Evolutionary conservation across 805 yeast genomes (phyloP).

Genomic region (Candida ascalaphidarum): DNA sequence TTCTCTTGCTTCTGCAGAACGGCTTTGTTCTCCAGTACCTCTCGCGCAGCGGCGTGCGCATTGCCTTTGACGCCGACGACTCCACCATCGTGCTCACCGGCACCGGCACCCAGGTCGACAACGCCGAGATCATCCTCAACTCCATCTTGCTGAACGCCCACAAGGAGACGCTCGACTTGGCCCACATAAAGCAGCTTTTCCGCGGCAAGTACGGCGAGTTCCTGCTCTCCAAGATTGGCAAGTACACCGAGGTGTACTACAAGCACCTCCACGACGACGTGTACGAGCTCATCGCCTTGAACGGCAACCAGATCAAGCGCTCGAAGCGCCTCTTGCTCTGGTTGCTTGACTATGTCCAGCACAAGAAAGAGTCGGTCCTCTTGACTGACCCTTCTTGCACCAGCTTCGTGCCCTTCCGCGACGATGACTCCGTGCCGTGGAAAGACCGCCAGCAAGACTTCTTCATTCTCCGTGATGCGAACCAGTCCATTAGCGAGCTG

Average conservation of each 20-base stretch:
- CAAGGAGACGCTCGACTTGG: slow-evolving; percentile 23
- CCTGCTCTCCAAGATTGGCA: slow-evolving; percentile 16
- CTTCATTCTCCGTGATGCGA: slow-evolving; percentile 6
- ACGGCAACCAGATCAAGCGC: slow-evolving; percentile 18
- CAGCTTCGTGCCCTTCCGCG: slow-evolving; percentile 16
- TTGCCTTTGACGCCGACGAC: slow-evolving; percentile 22
- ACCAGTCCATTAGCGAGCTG: not conserved
- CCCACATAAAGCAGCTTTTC: slow-evolving; percentile 16
- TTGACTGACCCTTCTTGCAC: slow-evolving; percentile 7
- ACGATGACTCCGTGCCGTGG: slow-evolving; percentile 26
- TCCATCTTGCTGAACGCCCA: slow-evolving; percentile 18
- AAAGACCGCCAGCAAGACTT: slow-evolving; percentile 12
- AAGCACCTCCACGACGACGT: slow-evolving; percentile 12
- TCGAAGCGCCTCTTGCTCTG: slow-evolving; percentile 31
- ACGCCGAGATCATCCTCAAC: slow-evolving; percentile 34
- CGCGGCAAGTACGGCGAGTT: slow-evolving; percentile 18
- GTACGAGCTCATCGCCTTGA: slow-evolving; percentile 23
- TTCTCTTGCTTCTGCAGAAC: slow-evolving; percentile 28
- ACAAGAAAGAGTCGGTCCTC: slow-evolving; percentile 9
- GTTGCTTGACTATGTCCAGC: slow-evolving; percentile 26
- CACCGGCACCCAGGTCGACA: slow-evolving; percentile 30
- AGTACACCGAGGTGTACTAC: slow-evolving; percentile 27
- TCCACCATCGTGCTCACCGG: slow-evolving; percentile 30
- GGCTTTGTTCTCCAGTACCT: slow-evolving; percentile 32
- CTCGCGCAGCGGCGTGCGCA: slow-evolving; percentile 31